Evolutionary conservation across 129 eudicot genomes (phyloP).

Genomic region (Flaveria bidentis): DNA sequence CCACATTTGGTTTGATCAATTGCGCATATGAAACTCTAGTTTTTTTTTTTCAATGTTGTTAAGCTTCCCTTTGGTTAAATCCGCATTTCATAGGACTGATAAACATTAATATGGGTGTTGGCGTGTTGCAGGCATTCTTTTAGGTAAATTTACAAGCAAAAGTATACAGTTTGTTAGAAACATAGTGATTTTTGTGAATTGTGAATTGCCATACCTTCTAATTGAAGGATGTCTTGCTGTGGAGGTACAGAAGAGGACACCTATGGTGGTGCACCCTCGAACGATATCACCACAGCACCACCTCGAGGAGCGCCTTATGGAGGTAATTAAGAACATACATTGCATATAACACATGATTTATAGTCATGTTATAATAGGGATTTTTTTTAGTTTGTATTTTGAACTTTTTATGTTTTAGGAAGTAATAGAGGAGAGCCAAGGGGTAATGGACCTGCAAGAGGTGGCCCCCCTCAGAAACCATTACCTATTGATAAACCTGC

Average conservation of each 20-base stretch:
- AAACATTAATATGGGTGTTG: slow-evolving; percentile 14
- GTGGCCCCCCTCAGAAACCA: slow-evolving; percentile 62
- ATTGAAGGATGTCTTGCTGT: slow-evolving; percentile 77
- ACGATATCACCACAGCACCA: slow-evolving; percentile 58
- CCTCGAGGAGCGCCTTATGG: slow-evolving; percentile 49
- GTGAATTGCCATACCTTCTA: slow-evolving; percentile 27
- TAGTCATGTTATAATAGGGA: background rate
- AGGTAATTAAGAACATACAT: slow-evolving; percentile 35
- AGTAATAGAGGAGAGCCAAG: slow-evolving; percentile 90
- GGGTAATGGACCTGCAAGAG: slow-evolving; percentile 42
- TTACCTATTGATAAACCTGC: slow-evolving; percentile 80
- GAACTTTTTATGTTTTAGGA: slow-evolving; percentile 38
- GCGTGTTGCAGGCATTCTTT: slow-evolving; percentile 29
- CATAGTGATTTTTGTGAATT: slow-evolving; percentile 1
- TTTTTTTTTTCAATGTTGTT: background rate
- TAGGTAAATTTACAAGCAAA: slow-evolving; percentile 6
- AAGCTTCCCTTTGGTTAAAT: slow-evolving; percentile 14
- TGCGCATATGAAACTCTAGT: background rate
- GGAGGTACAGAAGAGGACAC: slow-evolving; percentile 87
- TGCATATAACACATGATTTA: background rate
- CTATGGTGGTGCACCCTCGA: slow-evolving; percentile 57
- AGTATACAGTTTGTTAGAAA: slow-evolving; percentile 31
- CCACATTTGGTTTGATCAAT: slow-evolving; percentile 3
- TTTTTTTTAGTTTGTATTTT: background rate
- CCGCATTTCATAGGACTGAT: slow-evolving; percentile 19